Percentiles rank a stretch among this genome's conserved stretches.
phyloP scores from a whole-genome alignment of 305 asterid genomes.

The Solanum aculeatissimum region DNA sequence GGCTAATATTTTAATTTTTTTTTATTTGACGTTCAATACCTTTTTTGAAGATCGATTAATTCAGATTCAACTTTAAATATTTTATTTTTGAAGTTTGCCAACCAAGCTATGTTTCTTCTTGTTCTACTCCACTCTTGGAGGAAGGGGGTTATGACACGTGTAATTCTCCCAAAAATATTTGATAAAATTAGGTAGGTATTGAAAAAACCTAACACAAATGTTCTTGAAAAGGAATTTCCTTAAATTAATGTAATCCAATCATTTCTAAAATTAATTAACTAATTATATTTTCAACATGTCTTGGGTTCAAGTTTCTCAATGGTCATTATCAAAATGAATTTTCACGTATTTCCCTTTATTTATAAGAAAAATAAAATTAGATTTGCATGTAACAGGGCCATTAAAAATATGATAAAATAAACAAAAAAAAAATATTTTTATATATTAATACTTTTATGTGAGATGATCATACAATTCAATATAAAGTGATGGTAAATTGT shows the following conservation, averaged over 20 bases:
- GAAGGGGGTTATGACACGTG: not conserved
- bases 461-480: not conserved
- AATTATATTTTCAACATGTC: not conserved
- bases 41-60: not conserved
- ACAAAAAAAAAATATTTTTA: not conserved
- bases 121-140: not conserved
- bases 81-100: not conserved
- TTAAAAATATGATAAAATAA: not conserved
- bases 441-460: not conserved
- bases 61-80: fast-evolving
- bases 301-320: not conserved
- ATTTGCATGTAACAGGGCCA: too few relatives aligned
- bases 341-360: not conserved
- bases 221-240: not conserved
- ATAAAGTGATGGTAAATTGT: not conserved
- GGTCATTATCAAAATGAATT: not conserved
- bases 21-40: not conserved
- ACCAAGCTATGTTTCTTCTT: not conserved
- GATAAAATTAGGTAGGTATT: not conserved
- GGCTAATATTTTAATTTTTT: not conserved
- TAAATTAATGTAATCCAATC: not conserved
- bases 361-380: too few relatives aligned
- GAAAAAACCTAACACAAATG: not conserved
- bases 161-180: not conserved
- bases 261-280: not conserved